phyloP scores from a whole-genome alignment of 2,329 filamentous ascomycete species.

The Aschersonia sp. region DNA sequence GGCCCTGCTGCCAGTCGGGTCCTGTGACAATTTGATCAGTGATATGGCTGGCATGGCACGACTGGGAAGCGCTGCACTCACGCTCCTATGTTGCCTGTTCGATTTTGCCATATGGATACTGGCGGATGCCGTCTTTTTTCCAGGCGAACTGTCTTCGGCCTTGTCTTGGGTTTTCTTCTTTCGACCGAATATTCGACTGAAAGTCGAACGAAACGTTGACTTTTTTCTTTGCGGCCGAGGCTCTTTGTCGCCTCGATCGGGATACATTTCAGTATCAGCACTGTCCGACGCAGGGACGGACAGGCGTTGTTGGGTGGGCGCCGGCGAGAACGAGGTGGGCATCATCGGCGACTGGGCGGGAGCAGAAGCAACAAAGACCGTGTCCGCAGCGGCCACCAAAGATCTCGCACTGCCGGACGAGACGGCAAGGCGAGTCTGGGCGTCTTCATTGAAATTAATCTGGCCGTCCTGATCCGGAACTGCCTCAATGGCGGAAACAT shows the following conservation, averaged over 20 bases:
- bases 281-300: conserved; percentile 5
- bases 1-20: conserved; percentile 23
- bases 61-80: conserved; percentile 17
- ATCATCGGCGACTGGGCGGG: background rate
- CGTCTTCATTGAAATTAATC: background rate
- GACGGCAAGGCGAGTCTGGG: background rate
- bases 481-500: background rate
- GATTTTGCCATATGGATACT: background rate
- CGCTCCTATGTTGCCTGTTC: conserved; percentile 28
- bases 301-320: conserved; percentile 2
- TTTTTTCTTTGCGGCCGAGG: conserved; percentile 36
- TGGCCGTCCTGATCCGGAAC: background rate
- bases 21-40: conserved; percentile 3
- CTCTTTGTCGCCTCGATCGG: conserved; percentile 3
- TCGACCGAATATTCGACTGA: conserved; percentile 44
- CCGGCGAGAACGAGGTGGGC: background rate
- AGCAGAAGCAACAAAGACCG: too few species aligned
- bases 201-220: conserved; percentile 38
- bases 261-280: conserved; percentile 4
- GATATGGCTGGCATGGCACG: background rate
- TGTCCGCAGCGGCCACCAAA: background rate
- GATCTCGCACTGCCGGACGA: background rate
- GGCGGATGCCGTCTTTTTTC: background rate
- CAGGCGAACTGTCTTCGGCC: background rate
- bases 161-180: conserved; percentile 30